Evolutionary conservation across 768 basidiomycete species (phyloP).

Genomic region (Leccinum imitatum): DNA sequence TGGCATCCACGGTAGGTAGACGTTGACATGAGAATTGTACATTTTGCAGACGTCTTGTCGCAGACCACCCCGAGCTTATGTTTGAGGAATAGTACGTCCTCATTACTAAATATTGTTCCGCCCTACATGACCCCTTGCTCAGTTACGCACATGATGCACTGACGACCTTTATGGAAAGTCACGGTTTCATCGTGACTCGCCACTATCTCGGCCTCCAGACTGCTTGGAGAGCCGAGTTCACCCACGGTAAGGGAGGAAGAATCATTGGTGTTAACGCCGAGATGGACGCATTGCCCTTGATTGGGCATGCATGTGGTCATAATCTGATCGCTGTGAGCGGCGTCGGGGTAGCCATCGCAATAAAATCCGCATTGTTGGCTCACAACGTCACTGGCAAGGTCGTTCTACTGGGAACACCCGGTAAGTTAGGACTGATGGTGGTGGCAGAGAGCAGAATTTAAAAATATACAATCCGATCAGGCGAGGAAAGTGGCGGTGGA

Average conservation of each 20-base stretch:
- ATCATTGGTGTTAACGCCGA: constrained; percentile 79
- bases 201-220: constrained; percentile 72
- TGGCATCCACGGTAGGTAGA: constrained; percentile 63
- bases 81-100: constrained; percentile 61
- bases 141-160: constrained; percentile 75
- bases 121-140: constrained; percentile 8
- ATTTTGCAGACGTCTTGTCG: constrained; percentile 20
- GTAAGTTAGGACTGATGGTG: constrained; percentile 33
- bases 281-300: constrained; percentile 60
- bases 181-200: constrained; percentile 69
- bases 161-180: constrained; percentile 61
- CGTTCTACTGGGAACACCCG: constrained; percentile 76
- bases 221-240: constrained; percentile 76
- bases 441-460: background rate
- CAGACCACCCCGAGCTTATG: constrained; percentile 64
- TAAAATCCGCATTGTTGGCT: constrained; percentile 64
- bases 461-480: constrained; percentile 36
- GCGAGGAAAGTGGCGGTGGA: constrained; percentile 78
- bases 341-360: constrained; percentile 69
- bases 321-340: constrained; percentile 82
- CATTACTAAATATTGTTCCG: background rate
- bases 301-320: constrained; percentile 74
- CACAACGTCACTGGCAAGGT: constrained; percentile 66
- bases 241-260: constrained; percentile 56
- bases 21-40: background rate